Percentiles rank a stretch among this genome's conserved stretches.
Evolutionary conservation across 352 stramenopile genomes (phyloP).

Genomic region (Sclerospora graminicola): DNA sequence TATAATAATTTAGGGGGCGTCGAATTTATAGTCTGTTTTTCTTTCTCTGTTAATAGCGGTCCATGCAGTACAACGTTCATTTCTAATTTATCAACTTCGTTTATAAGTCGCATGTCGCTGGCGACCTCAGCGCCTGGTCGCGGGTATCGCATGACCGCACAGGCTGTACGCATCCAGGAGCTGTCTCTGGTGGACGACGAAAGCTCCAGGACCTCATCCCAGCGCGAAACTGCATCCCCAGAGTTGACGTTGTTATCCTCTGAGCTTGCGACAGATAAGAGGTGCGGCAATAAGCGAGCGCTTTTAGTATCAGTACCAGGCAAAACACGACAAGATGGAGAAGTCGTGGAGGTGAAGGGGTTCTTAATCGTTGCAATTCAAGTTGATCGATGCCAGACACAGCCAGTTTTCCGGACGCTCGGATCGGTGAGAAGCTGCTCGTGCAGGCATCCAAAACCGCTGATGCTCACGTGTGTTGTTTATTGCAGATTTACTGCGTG

Average conservation of each 20-base stretch:
- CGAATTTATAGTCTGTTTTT: too few species aligned
- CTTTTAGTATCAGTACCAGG: constrained; percentile 11
- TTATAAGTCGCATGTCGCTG: constrained; percentile 19
- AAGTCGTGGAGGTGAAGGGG: constrained; percentile 37
- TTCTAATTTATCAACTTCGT: constrained; percentile 14
- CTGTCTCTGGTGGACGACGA: constrained; percentile 18
- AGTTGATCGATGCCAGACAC: constrained; percentile 7
- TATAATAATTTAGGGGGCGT: too few species aligned
- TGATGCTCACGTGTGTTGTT: constrained; percentile 10
- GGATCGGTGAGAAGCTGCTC: constrained; percentile 26
- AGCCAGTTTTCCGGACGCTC: constrained; percentile 25
- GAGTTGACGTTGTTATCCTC: constrained; percentile 6
- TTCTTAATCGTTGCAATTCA: constrained; percentile 41
- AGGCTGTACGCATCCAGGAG: constrained; percentile 25
- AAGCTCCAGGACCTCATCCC: constrained; percentile 7
- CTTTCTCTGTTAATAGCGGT: too few species aligned
- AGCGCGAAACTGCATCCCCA: constrained; percentile 11
- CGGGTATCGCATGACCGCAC: constrained; percentile 13
- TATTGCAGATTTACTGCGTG: constrained; percentile 33
- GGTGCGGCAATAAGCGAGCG: constrained; percentile 34
- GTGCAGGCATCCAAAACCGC: background rate
- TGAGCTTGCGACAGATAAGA: constrained; percentile 11
- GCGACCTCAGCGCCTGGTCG: constrained; percentile 3
- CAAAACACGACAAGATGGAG: constrained; percentile 15
- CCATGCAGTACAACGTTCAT: too few species aligned